phyloP scores from a whole-genome alignment of 108 stramenopile genomes.

The Skeletonema grethae region DNA sequence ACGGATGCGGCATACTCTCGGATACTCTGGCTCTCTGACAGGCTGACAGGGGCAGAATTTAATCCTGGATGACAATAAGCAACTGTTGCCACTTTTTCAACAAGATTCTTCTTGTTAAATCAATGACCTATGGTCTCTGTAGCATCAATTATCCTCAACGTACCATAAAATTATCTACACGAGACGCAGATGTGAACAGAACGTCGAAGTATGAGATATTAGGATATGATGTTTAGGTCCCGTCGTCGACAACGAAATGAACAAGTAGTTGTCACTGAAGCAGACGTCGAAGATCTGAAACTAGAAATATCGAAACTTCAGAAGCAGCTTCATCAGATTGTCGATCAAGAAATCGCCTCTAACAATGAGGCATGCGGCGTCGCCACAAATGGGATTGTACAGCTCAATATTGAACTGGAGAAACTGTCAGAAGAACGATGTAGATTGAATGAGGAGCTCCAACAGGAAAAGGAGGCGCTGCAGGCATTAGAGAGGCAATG shows the following conservation, averaged over 20 bases:
- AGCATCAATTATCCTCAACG: too few species aligned
- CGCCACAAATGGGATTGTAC: conserved; percentile 10
- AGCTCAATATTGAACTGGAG: conserved; percentile 7
- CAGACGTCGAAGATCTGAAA: conserved; percentile 17
- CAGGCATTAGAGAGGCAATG: conserved; percentile 12
- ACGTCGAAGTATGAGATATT: too few species aligned
- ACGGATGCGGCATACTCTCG: too few species aligned
- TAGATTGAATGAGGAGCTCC: conserved; percentile 3
- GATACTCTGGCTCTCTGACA: too few species aligned
- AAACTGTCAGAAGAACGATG: conserved; percentile 2
- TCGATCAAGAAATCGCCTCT: conserved; percentile 23
- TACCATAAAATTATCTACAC: too few species aligned
- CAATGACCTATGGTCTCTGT: too few species aligned
- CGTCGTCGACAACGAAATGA: not conserved
- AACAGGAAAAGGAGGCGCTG: not conserved
- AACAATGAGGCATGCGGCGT: conserved; percentile 30
- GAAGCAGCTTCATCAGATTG: conserved; percentile 19
- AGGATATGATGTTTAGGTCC: not conserved
- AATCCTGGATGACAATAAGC: too few species aligned
- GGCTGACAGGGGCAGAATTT: too few species aligned
- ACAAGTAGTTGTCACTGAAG: not conserved
- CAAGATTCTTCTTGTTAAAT: too few species aligned
- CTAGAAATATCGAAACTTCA: conserved; percentile 11
- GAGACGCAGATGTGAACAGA: too few species aligned
- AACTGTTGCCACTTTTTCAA: too few species aligned